Evolutionary conservation across 2,329 filamentous ascomycete genomes (phyloP).

Genomic region (Ceratocystis huliohia): DNA sequence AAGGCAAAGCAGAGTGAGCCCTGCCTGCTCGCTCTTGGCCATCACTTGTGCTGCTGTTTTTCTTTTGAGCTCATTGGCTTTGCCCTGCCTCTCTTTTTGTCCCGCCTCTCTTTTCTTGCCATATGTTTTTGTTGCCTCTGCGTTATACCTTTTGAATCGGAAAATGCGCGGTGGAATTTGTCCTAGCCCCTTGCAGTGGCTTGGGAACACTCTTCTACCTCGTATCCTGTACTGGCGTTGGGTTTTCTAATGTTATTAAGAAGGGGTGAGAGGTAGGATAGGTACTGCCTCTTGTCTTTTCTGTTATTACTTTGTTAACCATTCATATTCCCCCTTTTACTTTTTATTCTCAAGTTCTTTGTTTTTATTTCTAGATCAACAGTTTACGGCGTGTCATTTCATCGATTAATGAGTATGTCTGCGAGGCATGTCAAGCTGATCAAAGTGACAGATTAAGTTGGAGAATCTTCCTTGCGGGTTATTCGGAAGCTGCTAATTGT

Average conservation of each 20-base stretch:
- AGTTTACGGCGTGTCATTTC: conserved; percentile 24
- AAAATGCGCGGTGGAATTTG: conserved; percentile 15
- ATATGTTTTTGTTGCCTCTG: conserved; percentile 18
- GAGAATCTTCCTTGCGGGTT: neutral
- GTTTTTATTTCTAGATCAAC: conserved; percentile 8
- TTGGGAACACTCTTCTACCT: conserved; percentile 11
- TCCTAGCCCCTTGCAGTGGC: conserved; percentile 18
- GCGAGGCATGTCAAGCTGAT: no score
- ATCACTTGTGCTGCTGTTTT: conserved; percentile 38
- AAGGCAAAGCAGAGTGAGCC: neutral
- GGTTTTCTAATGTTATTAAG: conserved; percentile 19
- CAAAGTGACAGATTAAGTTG: no score
- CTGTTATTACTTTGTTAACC: conserved; percentile 21
- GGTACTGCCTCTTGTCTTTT: conserved; percentile 14
- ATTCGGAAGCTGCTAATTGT: neutral
- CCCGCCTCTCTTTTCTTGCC: conserved; percentile 13
- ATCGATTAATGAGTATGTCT: conserved; percentile 22
- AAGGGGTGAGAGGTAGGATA: conserved; percentile 14
- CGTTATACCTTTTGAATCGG: conserved; percentile 21
- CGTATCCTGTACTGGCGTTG: conserved; percentile 21
- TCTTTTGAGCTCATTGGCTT: conserved; percentile 13
- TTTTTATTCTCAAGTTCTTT: conserved; percentile 14
- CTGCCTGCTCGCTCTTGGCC: conserved; percentile 29
- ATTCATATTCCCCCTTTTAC: conserved; percentile 19
- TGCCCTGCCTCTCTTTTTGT: conserved; percentile 6